Conservation (phyloP, 1,139 yeast genomes). For the Candida sp. region DNA sequence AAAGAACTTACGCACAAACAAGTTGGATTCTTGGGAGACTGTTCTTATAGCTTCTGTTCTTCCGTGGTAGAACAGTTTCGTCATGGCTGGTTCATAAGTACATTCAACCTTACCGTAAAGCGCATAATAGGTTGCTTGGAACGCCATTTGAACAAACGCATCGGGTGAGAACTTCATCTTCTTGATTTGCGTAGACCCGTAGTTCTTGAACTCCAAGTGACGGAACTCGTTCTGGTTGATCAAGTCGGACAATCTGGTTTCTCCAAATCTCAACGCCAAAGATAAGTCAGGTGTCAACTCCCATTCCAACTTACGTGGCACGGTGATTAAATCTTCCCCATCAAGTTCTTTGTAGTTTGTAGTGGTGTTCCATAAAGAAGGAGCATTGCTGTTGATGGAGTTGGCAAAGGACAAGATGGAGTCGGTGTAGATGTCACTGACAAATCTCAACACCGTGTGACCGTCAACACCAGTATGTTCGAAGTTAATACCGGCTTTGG, state of each 20-base stretch:
- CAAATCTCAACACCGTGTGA: conserved; percentile 88
- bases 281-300: conserved; percentile 77
- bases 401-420: conserved; percentile 87
- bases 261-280: conserved; percentile 86
- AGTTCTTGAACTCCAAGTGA: conserved; percentile 74
- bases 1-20: conserved; percentile 84
- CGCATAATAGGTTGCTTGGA: conserved; percentile 93
- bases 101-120: conserved; percentile 93
- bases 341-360: conserved; percentile 11
- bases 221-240: conserved; percentile 91
- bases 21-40: conserved; percentile 79
- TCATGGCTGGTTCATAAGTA: conserved; percentile 97
- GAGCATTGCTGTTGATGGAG: conserved; percentile 80
- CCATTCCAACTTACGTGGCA: conserved; percentile 93
- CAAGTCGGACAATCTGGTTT: conserved; percentile 84
- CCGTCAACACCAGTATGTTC: conserved; percentile 98
- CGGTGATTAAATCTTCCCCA: conserved; percentile 49
- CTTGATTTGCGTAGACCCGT: conserved; percentile 81
- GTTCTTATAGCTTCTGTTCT: conserved; percentile 92
- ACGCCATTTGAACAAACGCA: conserved; percentile 94
- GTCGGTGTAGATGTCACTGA: conserved; percentile 90
- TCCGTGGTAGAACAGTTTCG: conserved; percentile 85
- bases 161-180: conserved; percentile 91
- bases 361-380: conserved; percentile 62
- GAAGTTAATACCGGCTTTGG: conserved; percentile 92